Evolutionary conservation across 176 grass and related monocot species (phyloP), one percentile per base, ranked within the genome.

Genomic region (Musa itinerans): DNA sequence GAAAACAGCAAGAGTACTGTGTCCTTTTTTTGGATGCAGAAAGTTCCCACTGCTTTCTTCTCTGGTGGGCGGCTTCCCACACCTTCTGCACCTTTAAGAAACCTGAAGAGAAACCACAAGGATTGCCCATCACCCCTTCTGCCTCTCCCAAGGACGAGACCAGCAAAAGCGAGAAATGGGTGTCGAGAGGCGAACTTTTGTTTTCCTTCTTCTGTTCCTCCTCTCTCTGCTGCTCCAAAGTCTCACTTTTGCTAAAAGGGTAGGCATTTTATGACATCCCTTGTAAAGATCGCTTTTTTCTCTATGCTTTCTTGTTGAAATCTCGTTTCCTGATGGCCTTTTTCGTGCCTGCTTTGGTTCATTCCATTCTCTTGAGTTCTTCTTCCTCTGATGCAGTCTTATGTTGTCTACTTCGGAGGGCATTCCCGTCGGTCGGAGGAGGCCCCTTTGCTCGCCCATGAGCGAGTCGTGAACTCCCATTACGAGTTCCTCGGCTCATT

Each of bases 381-480:
- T 10, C 1, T 11, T 50, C 11, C 43, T 70, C 26, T 20, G 58
- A 17, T 67, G 84, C 88, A 97, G 94, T 80, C 90, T 7, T 97
- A 87, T 79, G 86, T 97, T 63, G 84, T 97, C 7, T 97, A 97
- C 83, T 63, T 91, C 1, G 94, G 94, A 26, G 75, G 74, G 0
- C 88, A 97, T 85, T 83, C 88, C 72, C 94, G 91, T 20, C 83
- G 82, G 0, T 54, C 55, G 0, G 85, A 77, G 29, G 94, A 78
- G 19, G 82, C 76, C 2, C 85, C 74, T 54, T 53, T 80, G 58
- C 65, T 78, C 34, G 53, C 79, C 13, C 81, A 86, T 22, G 83
- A 72, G 58, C 82, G 82, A 68, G 85, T 75, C 24, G 49, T 22
- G 78, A 67, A 65, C 71, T 90, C 90, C 8, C 94, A 97, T 81